Base-by-base conservation (phyloP, 495 filamentous ascomycete species). In the Penicillium canariense region DNA sequence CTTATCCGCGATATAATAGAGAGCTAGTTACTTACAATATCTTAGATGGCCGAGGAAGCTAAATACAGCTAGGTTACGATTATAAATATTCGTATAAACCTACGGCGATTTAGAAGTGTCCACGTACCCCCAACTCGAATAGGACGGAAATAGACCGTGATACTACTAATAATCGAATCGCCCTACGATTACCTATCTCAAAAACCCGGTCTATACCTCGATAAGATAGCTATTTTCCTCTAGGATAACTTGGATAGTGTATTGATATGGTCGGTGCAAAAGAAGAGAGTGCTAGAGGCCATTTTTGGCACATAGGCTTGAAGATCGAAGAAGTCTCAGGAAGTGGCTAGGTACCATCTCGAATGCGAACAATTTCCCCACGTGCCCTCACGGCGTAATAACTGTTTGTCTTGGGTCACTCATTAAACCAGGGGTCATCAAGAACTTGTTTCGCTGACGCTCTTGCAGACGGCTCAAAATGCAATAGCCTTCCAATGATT, bases 371-470 rank as follows among this genome's bases (percentile, higher is more conserved):
- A 22, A 35, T 22, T 0, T 23, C 23, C 34, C n/a, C 47, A 36
- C 47, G 31, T 25, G 38, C 47, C 36, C 10, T 49, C 20, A 49
- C 12, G 18, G 51, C 28, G 32, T 34, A n/a, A 11, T 35, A 35
- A 35, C 4, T 42, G n/a, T n/a, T n/a, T n/a, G n/a, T n/a, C n/a
- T n/a, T n/a, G n/a, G n/a, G n/a, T n/a, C n/a, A 61, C 38, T 66
- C 56, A 26, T 56, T 30, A 40, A 71, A 68, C 68, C 69, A 74
- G 58, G 64, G 68, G 51, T 72, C 63, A 53, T 66, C 44, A 1
- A 72, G 58, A 50, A 72, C 56, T 42, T 72, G 50, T 52, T 52
- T 61, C 20, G 62, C 66, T 49, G 71, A 71, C 12, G 66, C 68
- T 48, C 71, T 68, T 42, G 58, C 52, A 7, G 57, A 66, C 47